These are phyloP conservation scores for Camelina hispida DNA, from an alignment of 345 rosid genomes.

Conservation along the genomic window DNA sequence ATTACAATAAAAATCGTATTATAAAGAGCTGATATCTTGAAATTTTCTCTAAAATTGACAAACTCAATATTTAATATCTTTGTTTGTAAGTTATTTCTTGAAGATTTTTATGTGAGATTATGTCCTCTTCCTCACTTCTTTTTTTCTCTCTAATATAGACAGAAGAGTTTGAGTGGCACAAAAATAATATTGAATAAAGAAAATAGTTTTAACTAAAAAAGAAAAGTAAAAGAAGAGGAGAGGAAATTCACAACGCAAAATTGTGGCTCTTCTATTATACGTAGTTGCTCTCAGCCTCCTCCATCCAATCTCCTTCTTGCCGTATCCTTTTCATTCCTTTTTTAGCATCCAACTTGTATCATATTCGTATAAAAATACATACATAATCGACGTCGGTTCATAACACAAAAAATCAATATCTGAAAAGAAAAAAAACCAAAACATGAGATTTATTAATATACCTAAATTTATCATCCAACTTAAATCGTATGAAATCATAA, in stretches of 20 bases:
- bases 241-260: conserved; percentile 24
- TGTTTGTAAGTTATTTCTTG: not conserved
- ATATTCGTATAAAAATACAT: not conserved
- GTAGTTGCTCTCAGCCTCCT: conserved; percentile 41
- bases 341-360: conserved; percentile 7
- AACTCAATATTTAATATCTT: too few relatives aligned
- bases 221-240: conserved; percentile 44
- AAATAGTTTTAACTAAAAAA: not conserved
- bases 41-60: too few relatives aligned
- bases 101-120: not conserved
- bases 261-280: conserved; percentile 29
- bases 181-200: conserved; percentile 15
- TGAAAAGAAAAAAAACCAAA: too few relatives aligned
- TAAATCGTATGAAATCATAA: too few relatives aligned
- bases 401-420: too few relatives aligned
- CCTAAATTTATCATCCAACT: too few relatives aligned
- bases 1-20: too few relatives aligned
- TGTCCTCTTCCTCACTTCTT: not conserved
- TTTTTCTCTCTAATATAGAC: conserved; percentile 4
- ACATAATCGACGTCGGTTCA: too few relatives aligned
- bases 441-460: too few relatives aligned
- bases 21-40: too few relatives aligned
- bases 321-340: conserved; percentile 19
- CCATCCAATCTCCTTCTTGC: conserved; percentile 23
- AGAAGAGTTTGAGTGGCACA: conserved; percentile 16